Conservation (phyloP, 805 yeast species). For the Sporopachydermia quercuum region DNA sequence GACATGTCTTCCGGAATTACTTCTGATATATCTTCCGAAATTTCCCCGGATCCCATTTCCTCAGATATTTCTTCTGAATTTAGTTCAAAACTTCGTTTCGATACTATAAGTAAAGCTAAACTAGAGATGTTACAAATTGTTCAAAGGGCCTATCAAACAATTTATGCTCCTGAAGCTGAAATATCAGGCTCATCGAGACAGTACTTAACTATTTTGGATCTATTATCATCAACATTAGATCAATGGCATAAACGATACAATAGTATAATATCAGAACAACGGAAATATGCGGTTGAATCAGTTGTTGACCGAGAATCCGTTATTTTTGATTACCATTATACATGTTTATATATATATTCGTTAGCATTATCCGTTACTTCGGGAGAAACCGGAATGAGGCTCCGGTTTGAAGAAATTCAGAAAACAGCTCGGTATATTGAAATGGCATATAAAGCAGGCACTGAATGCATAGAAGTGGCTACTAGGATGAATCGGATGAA, state of each 20-base stretch:
- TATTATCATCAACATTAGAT: conserved; percentile 62
- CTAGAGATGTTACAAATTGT: conserved; percentile 66
- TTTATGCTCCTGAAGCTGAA: conserved; percentile 54
- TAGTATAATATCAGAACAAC: conserved; percentile 28
- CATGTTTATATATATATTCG: conserved; percentile 72
- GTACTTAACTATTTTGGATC: conserved; percentile 53
- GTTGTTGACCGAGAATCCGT: conserved; percentile 52
- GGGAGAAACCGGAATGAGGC: conserved; percentile 12
- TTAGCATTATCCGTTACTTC: conserved; percentile 50
- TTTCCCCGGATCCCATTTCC: neutral
- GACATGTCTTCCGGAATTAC: neutral
- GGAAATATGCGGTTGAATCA: conserved; percentile 19
- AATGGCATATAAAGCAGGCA: conserved; percentile 72
- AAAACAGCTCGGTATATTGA: conserved; percentile 66
- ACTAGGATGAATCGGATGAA: conserved; percentile 51
- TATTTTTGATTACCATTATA: conserved; percentile 72
- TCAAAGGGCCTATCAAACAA: conserved; percentile 69
- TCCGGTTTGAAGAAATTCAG: conserved; percentile 55
- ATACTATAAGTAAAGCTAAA: conserved; percentile 56
- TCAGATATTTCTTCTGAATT: neutral
- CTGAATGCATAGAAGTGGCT: conserved; percentile 59
- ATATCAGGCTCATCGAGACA: conserved; percentile 36
- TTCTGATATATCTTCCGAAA: neutral
- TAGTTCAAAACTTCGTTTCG: conserved; percentile 31
- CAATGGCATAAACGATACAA: conserved; percentile 62